Percentiles rank a stretch among this genome's conserved stretches.
phyloP scores from a whole-genome alignment of 139 green algal species.

The Gonium pectorale region DNA sequence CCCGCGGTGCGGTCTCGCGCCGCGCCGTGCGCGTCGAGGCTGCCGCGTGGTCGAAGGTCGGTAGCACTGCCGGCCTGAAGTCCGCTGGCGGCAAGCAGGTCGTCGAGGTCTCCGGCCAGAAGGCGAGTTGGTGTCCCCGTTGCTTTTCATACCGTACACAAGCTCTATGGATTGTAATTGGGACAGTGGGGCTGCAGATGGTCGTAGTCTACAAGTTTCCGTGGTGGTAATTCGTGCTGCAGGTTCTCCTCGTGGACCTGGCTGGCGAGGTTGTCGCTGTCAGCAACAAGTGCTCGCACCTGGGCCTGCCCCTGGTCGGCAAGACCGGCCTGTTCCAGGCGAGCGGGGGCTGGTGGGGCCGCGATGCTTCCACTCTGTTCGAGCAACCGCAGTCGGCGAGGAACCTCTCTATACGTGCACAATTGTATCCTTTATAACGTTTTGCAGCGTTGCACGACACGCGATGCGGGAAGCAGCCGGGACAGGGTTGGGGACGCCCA shows the following conservation, averaged over 20 bases:
- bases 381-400: no score
- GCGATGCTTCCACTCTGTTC: not conserved
- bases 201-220: not conserved
- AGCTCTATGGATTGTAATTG: not conserved
- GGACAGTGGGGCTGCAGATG: not conserved
- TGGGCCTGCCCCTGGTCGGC: slow-evolving; percentile 80
- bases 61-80: not conserved
- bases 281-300: slow-evolving; percentile 84
- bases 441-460: not conserved
- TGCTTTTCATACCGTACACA: not conserved
- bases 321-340: slow-evolving; percentile 65
- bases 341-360: not conserved
- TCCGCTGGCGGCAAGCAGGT: slow-evolving; percentile 36
- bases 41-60: slow-evolving; percentile 19
- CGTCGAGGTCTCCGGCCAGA: slow-evolving; percentile 39
- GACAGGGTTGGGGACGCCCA: not conserved
- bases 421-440: not conserved
- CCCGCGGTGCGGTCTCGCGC: slow-evolving; percentile 5
- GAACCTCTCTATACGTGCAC: no score
- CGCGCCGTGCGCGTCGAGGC: not conserved
- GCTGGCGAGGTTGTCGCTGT: slow-evolving; percentile 56
- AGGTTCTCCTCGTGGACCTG: slow-evolving; percentile 64
- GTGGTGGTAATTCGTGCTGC: not conserved
- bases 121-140: not conserved
- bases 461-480: not conserved